Percentiles rank a stretch among this genome's conserved stretches.
Evolutionary conservation across 2,329 filamentous ascomycete genomes (phyloP).

Genomic region (Knufia petricola): DNA sequence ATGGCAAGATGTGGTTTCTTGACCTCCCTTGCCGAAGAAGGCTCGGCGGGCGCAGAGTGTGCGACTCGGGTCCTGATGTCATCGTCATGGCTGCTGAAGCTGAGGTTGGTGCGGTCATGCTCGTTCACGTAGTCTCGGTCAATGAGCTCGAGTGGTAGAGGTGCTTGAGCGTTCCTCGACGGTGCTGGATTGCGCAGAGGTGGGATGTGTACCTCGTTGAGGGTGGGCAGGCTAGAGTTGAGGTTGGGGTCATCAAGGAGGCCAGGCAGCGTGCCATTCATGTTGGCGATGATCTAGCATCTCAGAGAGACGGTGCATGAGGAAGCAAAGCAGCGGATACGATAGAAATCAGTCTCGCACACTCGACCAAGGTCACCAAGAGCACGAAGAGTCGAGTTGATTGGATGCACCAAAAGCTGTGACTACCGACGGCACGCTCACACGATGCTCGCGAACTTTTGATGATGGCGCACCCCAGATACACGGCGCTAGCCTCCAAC

Average conservation of each 20-base stretch:
- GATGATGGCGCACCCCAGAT: not conserved
- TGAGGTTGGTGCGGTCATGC: slow-evolving; percentile 15
- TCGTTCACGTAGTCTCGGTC: slow-evolving; percentile 29
- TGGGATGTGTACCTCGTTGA: slow-evolving; percentile 36
- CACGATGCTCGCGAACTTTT: not conserved
- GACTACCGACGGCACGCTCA: not conserved
- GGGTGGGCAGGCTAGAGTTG: slow-evolving; percentile 34
- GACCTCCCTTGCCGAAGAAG: slow-evolving; percentile 14
- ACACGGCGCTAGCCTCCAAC: not conserved
- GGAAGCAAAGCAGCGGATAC: not conserved
- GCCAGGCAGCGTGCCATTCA: slow-evolving; percentile 24
- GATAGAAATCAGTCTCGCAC: not conserved
- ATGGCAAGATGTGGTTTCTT: slow-evolving; percentile 25
- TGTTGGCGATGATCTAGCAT: slow-evolving; percentile 18
- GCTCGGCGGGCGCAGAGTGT: not conserved
- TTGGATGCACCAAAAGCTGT: not conserved
- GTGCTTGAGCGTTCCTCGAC: slow-evolving; percentile 32
- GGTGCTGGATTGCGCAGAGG: slow-evolving; percentile 39
- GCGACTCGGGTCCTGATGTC: slow-evolving; percentile 8
- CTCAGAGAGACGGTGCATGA: slow-evolving; percentile 7
- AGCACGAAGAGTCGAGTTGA: not conserved
- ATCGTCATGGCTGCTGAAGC: slow-evolving; percentile 11
- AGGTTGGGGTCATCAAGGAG: slow-evolving; percentile 33
- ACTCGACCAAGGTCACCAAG: not conserved
- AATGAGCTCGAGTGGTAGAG: slow-evolving; percentile 37